Evolutionary conservation across 2,329 filamentous ascomycete species (phyloP), one percentile per base, ranked within the genome.

Genomic region (Dendryphion nanum): DNA sequence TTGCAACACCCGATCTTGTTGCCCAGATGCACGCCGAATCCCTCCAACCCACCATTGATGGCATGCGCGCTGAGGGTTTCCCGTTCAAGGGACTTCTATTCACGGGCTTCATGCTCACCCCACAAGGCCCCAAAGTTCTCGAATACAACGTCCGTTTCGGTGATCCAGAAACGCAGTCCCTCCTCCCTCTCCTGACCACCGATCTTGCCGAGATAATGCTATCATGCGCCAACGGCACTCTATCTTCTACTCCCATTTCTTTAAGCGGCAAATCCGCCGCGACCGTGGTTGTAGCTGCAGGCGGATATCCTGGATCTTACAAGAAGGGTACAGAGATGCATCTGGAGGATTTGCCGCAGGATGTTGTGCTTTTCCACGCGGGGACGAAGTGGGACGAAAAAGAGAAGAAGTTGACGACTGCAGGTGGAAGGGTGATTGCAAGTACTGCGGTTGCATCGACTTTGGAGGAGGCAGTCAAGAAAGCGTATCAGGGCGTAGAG

Each of bases 71-170:
- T 45, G 91, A 97, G 60, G 79, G 61, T 2, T 64, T 49, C 38
- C 47, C 53, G 17, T 67, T 69, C 66, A 75, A 79, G 32, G 86
- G 88, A 41, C 81, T 88, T 33, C 75, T 94, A 14, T 93, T 93
- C 67, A 93, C 87, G 1, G 93, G 90, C n/a, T 72, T 95, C 28
- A 96, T 96, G 89, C 86, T 96, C 71, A 93, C 89, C 17, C 79
- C 81, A 52, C 67, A 75, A 32, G 90, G 90, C 0, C 83, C 89
- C 30, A 89, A 87, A 66, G 83, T 89, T 6, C 76, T 95, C 37
- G 89, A 95, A 68, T 96, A 95, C 73, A 95, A 95, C 55, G 89
- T 95, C 34, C 82, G 90, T 40, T 94, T 94, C 58, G 90, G 90
- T 33, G 89, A 95, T 60, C 90, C 90, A 2, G 90, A 95, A 68